Evolutionary conservation across 495 filamentous ascomycete genomes (phyloP), one percentile per base, ranked within the genome.

Genomic region (Choiromyces venosus): DNA sequence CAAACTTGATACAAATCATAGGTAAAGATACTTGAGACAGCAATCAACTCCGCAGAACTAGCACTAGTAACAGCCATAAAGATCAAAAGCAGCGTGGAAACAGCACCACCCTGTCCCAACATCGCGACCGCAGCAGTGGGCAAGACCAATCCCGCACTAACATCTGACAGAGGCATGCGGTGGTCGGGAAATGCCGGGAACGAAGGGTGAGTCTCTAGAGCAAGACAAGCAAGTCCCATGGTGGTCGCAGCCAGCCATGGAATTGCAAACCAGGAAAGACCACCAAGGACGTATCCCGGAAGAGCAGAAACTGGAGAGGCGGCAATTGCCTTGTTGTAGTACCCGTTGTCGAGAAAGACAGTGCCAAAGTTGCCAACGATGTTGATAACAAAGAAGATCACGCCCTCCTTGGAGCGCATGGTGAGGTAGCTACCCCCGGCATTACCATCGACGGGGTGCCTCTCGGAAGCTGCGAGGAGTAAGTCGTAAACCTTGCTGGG

Each of bases 11-110:
- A 95, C 70, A 97, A 88, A 81, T 98, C 94, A 80, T 97, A 98
- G 52, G 94, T 97, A 83, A 90, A 91, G 83, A 98, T 96, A 37
- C 91, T 93, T 33, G 91, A 94, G 65, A 97, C 94, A 46, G 94
- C 94, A 73, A 98, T 97, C 38, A 97, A 84, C 82, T 97, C 92
- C 0, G 92, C 91, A 19, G 93, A 97, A 68, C 90, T 92, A 16
- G 94, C 94, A 16, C 89, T 92, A 3, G 94, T 98, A 65, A 97
- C 94, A 25, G 94, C 94, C 92, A 97, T 96, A 85, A 98, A 97
- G 69, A 97, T 88, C 71, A 98, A 89, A 19, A 98, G 84, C 0
- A 96, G 87, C 0, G 92, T 93, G 37, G 88, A 92, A 36, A 89
- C 90, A 4, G 94, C 94, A 40, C 94, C 94, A 14, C 93, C 94